phyloP scores from a whole-genome alignment of 2,329 filamentous ascomycete species.

The Colletotrichum chrysophilum region DNA sequence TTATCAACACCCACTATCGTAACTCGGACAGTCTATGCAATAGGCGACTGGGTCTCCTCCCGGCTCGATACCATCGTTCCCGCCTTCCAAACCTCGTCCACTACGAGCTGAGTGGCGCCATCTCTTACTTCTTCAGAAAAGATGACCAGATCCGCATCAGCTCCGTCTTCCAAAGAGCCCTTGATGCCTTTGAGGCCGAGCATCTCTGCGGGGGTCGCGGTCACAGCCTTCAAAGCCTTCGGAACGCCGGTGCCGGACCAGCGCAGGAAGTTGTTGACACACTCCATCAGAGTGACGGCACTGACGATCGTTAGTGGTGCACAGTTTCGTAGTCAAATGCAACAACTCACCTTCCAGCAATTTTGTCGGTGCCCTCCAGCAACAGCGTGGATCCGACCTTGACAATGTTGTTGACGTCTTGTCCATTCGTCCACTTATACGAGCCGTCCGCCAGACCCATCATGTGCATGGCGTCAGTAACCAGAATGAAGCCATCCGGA shows the following conservation, averaged over 20 bases:
- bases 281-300: conserved; percentile 78
- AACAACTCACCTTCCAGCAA: conserved; percentile 72
- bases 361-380: conserved; percentile 78
- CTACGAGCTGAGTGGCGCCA: conserved; percentile 56
- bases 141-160: conserved; percentile 74
- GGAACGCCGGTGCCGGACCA: conserved; percentile 75
- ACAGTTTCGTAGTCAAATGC: not conserved
- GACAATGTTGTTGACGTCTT: conserved; percentile 61
- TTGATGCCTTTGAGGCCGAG: conserved; percentile 71
- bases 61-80: conserved; percentile 55
- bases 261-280: conserved; percentile 79
- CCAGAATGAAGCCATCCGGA: conserved; percentile 82
- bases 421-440: conserved; percentile 85
- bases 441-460: conserved; percentile 83
- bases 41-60: conserved; percentile 14
- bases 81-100: conserved; percentile 86
- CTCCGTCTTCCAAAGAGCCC: conserved; percentile 66
- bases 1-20: not conserved
- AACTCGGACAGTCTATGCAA: not conserved
- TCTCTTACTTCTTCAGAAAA: conserved; percentile 59
- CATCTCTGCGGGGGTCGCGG: conserved; percentile 78
- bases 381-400: conserved; percentile 77
- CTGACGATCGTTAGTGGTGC: conserved; percentile 37
- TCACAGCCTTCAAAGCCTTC: conserved; percentile 74
- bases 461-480: conserved; percentile 91